Evolutionary conservation across 2,329 filamentous ascomycete genomes (phyloP), one percentile per base, ranked within the genome.

Genomic region (Colletotrichum tropicale): DNA sequence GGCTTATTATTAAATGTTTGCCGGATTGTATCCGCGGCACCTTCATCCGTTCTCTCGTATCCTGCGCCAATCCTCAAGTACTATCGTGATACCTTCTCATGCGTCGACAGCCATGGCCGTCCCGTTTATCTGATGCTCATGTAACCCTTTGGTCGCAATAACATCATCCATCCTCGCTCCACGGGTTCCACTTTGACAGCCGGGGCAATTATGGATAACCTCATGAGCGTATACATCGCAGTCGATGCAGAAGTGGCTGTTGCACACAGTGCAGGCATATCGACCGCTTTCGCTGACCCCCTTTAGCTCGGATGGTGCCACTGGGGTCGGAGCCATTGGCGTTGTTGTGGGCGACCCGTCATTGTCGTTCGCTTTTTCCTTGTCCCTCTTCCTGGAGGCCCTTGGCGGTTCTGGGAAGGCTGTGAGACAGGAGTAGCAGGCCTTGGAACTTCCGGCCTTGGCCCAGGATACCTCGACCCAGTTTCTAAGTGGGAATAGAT

Each of bases 201-300:
- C 96, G 0, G 97, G 96, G 81, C 97, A 99, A 84, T 98, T 98
- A 83, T 99, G 96, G 67, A 98, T 91, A 15, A 98, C 92, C 86
- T 98, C 96, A 83, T 99, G 97, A 28, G 95, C 94, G 86, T 97
- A 98, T 28, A 98, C 92, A 84, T 99, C 97, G 84, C 97, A 99
- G 83, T 99, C 97, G 78, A 99, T 98, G 87, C 97, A 99, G 83
- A 98, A 99, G 85, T 98, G 96, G 75, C 94, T 93, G 5, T 90
- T 86, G 84, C 97, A 99, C n/a, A 93, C 93, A 79, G 94, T 91
- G 83, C 97, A 99, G 75, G 94, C 95, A 83, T 99, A 99, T 67
- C 97, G 88, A 64, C 94, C 93, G 81, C 94, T 97, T 86, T 98
- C 95, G 83, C 94, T 96, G 58, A 96, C 93, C 2, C 94, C 93